These are phyloP conservation scores for Hirsutella rhossiliensis DNA, from an alignment of 2,329 filamentous ascomycete genomes.

Conservation along the genomic window DNA sequence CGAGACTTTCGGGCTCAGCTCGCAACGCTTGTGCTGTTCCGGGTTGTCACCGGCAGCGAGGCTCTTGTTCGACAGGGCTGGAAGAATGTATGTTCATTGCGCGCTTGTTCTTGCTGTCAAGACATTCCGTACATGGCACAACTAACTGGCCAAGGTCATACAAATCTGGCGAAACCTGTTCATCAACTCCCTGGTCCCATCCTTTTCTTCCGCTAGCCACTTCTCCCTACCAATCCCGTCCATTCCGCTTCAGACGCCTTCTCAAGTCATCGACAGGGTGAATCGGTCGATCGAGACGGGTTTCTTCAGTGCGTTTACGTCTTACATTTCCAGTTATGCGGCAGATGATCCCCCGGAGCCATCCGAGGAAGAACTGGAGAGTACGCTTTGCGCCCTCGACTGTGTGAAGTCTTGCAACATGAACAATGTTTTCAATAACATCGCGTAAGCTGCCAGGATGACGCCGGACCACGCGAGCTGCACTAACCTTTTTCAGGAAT, in stretches of 20 bases:
- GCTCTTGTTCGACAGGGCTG: conserved; percentile 62
- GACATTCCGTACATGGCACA: neutral
- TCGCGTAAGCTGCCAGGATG: conserved; percentile 45
- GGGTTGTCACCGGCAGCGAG: conserved; percentile 80
- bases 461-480: neutral
- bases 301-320: conserved; percentile 87
- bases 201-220: conserved; percentile 56
- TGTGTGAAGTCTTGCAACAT: conserved; percentile 87
- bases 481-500: conserved; percentile 15
- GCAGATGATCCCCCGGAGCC: conserved; percentile 96
- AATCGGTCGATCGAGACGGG: conserved; percentile 68
- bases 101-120: neutral
- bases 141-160: conserved; percentile 47
- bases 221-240: conserved; percentile 58
- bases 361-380: conserved; percentile 92
- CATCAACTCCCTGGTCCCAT: conserved; percentile 82
- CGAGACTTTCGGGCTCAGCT: conserved; percentile 88
- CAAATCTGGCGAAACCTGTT: conserved; percentile 94
- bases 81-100: conserved; percentile 52
- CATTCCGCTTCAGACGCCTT: conserved; percentile 84
- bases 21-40: conserved; percentile 89
- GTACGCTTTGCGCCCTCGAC: conserved; percentile 86
- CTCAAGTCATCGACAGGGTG: conserved; percentile 83
- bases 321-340: conserved; percentile 96
- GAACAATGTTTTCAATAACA: conserved; percentile 69